Conservation (phyloP, 2,329 filamentous ascomycete genomes). For the Geoglossum cookeanum region DNA sequence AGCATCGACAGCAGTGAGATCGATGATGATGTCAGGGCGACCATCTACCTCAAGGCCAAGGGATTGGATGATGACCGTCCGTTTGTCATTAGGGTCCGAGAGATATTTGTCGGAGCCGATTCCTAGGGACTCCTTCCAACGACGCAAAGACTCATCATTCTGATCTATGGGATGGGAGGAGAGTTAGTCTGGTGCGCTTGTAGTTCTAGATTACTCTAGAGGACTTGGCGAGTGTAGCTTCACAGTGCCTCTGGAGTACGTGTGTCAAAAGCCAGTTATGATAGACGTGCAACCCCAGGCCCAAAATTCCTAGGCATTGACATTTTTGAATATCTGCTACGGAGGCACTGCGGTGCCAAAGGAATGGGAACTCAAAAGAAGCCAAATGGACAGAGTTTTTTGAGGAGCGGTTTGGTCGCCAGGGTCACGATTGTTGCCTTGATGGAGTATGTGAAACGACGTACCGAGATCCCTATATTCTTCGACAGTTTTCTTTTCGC, state of each 20-base stretch:
- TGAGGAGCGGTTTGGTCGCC: background rate
- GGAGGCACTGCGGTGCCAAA: background rate
- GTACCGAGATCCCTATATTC: conserved; percentile 87
- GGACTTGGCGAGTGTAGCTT: background rate
- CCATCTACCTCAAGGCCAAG: conserved; percentile 75
- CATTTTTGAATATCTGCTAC: background rate
- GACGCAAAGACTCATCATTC: conserved; percentile 82
- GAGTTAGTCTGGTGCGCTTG: background rate
- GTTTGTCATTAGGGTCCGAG: conserved; percentile 61
- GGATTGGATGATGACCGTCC: conserved; percentile 82
- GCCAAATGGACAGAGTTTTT: background rate
- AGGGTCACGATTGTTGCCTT: background rate
- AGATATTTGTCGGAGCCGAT: conserved; percentile 52
- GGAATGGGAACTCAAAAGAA: background rate
- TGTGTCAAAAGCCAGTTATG: background rate
- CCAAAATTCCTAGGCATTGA: background rate
- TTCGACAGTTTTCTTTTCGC: conserved; percentile 93
- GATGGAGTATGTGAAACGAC: conserved; percentile 18
- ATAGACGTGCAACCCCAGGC: background rate
- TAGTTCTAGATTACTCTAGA: background rate
- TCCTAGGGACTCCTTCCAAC: conserved; percentile 94
- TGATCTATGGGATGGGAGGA: conserved; percentile 26
- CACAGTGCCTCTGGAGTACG: background rate
- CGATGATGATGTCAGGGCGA: conserved; percentile 70
- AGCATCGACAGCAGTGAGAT: conserved; percentile 56